Conservation (phyloP, 306 rosid genomes). For the Ormosia emarginata region DNA sequence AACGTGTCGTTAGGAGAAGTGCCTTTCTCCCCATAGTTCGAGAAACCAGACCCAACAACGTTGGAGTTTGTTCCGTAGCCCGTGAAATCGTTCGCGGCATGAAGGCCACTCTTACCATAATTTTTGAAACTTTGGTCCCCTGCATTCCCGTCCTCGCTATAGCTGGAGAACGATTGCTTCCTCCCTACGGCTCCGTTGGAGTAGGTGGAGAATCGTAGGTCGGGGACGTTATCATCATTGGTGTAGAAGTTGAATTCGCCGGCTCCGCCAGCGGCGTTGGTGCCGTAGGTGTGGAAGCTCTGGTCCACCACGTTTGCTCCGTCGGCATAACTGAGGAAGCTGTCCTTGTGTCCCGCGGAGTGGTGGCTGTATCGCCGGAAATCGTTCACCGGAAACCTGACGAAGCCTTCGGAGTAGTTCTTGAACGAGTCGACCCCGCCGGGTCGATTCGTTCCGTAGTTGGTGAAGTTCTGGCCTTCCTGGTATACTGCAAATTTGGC, state of each 20-base stretch:
- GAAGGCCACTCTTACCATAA: constrained; percentile 53
- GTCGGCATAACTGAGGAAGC: constrained; percentile 44
- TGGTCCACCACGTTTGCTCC: constrained; percentile 51
- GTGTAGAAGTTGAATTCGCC: constrained; percentile 65
- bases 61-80: constrained; percentile 55
- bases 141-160: constrained; percentile 54
- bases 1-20: constrained; percentile 43
- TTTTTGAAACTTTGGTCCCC: constrained; percentile 55
- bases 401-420: constrained; percentile 44
- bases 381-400: constrained; percentile 34
- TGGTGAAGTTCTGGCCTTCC: constrained; percentile 54
- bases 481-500: constrained; percentile 38
- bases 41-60: constrained; percentile 42
- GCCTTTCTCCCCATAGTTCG: constrained; percentile 39
- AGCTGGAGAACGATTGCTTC: constrained; percentile 46
- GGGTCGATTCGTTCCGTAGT: constrained; percentile 50
- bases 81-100: constrained; percentile 44
- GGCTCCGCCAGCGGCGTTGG: constrained; percentile 43
- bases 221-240: constrained; percentile 38
- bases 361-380: constrained; percentile 76
- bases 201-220: constrained; percentile 59
- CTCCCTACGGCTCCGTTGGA: constrained; percentile 51
- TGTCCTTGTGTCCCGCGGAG: constrained; percentile 49
- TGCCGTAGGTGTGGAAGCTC: constrained; percentile 59
- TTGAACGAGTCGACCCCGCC: constrained; percentile 62